A percentile compares a stretch with the other conserved stretches of the same genome.
Conservation (phyloP, 805 yeast species). For the Starmerella geochares region DNA sequence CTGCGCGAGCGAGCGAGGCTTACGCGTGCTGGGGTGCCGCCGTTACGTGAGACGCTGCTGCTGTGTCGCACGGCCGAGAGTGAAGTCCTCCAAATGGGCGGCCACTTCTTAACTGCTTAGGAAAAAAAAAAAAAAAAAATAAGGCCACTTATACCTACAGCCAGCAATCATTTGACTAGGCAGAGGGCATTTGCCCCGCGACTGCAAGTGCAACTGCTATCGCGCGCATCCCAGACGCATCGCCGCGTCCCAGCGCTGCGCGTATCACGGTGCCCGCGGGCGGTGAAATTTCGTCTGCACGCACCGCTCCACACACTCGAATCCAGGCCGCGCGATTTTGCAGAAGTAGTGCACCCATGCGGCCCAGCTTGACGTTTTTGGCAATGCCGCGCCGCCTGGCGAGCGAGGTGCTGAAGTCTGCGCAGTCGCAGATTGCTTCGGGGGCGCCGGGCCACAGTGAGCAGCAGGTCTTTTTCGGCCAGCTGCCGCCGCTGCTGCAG, state of each 20-base stretch:
- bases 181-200: too few species aligned
- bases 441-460: constrained; percentile 20
- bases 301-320: too few species aligned
- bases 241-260: background rate
- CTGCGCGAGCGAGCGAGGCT: too few species aligned
- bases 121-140: too few species aligned
- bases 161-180: too few species aligned
- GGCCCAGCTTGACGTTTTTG: background rate
- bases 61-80: too few species aligned
- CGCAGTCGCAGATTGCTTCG: constrained; percentile 26
- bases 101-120: too few species aligned
- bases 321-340: too few species aligned
- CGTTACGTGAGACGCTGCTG: background rate
- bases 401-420: constrained; percentile 25
- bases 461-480: constrained; percentile 35
- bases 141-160: too few species aligned
- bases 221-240: background rate
- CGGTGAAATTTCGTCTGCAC: constrained; percentile 1
- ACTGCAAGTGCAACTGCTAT: too few species aligned
- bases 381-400: constrained; percentile 26
- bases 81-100: too few species aligned
- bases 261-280: background rate
- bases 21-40: too few species aligned
- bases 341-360: background rate
- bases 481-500: constrained; percentile 60